Conservation (phyloP, 2,329 filamentous ascomycete species). For the Alternaria rosae region DNA sequence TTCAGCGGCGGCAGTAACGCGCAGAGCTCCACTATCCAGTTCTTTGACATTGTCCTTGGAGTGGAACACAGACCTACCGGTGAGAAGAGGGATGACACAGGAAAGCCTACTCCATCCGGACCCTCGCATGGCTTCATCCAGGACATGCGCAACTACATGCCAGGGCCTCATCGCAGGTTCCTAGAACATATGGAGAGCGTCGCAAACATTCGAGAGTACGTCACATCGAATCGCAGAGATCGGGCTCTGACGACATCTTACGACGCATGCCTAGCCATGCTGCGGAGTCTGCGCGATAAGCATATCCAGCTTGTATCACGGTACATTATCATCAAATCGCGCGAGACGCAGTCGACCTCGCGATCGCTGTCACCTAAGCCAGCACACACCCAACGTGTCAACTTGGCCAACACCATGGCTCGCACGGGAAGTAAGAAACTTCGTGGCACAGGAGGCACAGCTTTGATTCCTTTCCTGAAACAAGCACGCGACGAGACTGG, state of each 20-base stretch:
- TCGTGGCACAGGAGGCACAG: slow-evolving; percentile 90
- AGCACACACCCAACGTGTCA: slow-evolving; percentile 56
- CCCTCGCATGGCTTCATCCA: slow-evolving; percentile 87
- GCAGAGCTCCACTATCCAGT: slow-evolving; percentile 95
- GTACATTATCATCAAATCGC: slow-evolving; percentile 90
- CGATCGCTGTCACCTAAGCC: slow-evolving; percentile 65
- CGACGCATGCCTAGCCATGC: slow-evolving; percentile 85
- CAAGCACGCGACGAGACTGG: slow-evolving; percentile 96
- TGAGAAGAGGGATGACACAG: slow-evolving; percentile 61
- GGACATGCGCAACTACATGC: slow-evolving; percentile 98
- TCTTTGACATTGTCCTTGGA: slow-evolving; percentile 91
- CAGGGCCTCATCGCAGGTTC: slow-evolving; percentile 88
- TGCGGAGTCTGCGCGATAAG: slow-evolving; percentile 83
- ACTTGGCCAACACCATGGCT: slow-evolving; percentile 63
- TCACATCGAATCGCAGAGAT: slow-evolving; percentile 68
- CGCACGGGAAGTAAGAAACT: slow-evolving; percentile 64
- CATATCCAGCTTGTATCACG: slow-evolving; percentile 96
- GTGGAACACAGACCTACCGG: slow-evolving; percentile 92
- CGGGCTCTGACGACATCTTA: slow-evolving; percentile 78
- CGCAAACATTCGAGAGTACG: slow-evolving; percentile 87
- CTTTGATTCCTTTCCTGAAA: slow-evolving; percentile 93
- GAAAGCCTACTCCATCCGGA: slow-evolving; percentile 53
- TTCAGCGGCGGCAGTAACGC: slow-evolving; percentile 96
- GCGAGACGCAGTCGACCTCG: slow-evolving; percentile 72
- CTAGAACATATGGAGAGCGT: slow-evolving; percentile 79